These are phyloP conservation scores for Camelina neglecta DNA, from an alignment of 345 rosid species.

Conservation along the genomic window DNA sequence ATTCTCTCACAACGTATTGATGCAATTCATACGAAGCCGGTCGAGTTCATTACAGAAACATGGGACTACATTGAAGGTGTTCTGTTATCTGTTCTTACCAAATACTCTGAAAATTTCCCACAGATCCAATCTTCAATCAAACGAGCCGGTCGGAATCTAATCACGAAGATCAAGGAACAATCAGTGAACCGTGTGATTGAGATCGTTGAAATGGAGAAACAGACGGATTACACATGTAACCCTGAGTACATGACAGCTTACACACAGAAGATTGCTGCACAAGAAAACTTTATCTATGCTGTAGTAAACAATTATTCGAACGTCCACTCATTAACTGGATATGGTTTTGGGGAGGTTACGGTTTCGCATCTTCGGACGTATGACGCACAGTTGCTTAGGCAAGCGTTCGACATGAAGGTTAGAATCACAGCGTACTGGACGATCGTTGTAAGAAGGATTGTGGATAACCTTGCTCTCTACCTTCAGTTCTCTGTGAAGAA, in stretches of 20 bases:
- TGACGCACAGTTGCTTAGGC: neutral
- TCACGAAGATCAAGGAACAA: slow-evolving; percentile 11
- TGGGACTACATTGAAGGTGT: slow-evolving; percentile 17
- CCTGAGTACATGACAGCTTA: slow-evolving; percentile 21
- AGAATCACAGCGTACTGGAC: slow-evolving; percentile 42
- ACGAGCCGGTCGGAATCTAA: neutral
- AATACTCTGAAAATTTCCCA: slow-evolving; percentile 13
- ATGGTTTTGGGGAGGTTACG: neutral
- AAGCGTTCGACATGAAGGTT: slow-evolving; percentile 40
- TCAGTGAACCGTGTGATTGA: neutral
- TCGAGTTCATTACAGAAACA: slow-evolving; percentile 11
- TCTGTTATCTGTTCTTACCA: slow-evolving; percentile 1
- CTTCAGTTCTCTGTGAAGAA: neutral
- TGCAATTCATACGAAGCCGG: neutral
- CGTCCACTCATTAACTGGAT: neutral
- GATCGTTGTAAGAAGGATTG: slow-evolving; percentile 42
- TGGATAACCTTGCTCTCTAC: slow-evolving; percentile 23
- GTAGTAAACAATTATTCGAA: neutral
- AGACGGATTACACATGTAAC: slow-evolving; percentile 16
- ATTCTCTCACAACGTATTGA: neutral
- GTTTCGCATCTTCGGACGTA: slow-evolving; percentile 14
- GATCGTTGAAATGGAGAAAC: slow-evolving; percentile 23
- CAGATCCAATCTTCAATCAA: slow-evolving; percentile 20
- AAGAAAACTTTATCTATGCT: neutral
- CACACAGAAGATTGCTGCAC: neutral